These are phyloP conservation scores for Dendrothele bispora DNA, from an alignment of 768 basidiomycete genomes.

Conservation along the genomic window DNA sequence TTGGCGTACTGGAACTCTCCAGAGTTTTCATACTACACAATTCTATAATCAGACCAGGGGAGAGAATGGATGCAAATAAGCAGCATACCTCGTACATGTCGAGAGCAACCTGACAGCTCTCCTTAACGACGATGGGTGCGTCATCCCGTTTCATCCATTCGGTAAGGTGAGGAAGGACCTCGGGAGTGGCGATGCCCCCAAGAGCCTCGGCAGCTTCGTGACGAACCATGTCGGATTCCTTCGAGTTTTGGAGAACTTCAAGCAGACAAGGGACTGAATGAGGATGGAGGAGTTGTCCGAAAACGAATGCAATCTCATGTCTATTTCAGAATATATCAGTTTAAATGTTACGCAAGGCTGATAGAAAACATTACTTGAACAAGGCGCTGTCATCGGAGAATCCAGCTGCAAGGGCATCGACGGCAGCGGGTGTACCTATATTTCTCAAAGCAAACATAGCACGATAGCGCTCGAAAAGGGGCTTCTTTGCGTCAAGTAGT, in stretches of 20 bases:
- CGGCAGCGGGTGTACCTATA: slow-evolving; percentile 81
- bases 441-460: slow-evolving; percentile 99
- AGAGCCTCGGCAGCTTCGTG: slow-evolving; percentile 99
- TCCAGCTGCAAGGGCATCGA: slow-evolving; percentile 88
- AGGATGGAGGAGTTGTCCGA: slow-evolving; percentile 89
- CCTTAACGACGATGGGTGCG: slow-evolving; percentile 85
- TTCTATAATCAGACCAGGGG: not conserved
- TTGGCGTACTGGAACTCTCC: slow-evolving; percentile 68
- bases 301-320: slow-evolving; percentile 98
- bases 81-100: slow-evolving; percentile 92
- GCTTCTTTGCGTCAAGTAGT: slow-evolving; percentile 63
- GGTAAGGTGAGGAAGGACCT: slow-evolving; percentile 82
- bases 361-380: slow-evolving; percentile 71
- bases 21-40: slow-evolving; percentile 64
- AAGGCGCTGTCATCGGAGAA: slow-evolving; percentile 87
- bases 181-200: slow-evolving; percentile 94
- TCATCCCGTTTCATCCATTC: slow-evolving; percentile 82
- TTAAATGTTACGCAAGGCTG: too few relatives aligned
- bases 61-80: not conserved
- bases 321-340: too few relatives aligned
- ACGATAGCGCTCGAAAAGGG: slow-evolving; percentile 91
- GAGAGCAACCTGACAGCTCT: slow-evolving; percentile 94
- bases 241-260: slow-evolving; percentile 64
- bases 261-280: slow-evolving; percentile 87
- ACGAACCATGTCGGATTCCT: slow-evolving; percentile 94